Percentiles rank a stretch among this genome's conserved stretches.
These are phyloP conservation scores for Cladosporium sp. DNA, from an alignment of 2,329 filamentous ascomycete genomes.

Conservation along the genomic window DNA sequence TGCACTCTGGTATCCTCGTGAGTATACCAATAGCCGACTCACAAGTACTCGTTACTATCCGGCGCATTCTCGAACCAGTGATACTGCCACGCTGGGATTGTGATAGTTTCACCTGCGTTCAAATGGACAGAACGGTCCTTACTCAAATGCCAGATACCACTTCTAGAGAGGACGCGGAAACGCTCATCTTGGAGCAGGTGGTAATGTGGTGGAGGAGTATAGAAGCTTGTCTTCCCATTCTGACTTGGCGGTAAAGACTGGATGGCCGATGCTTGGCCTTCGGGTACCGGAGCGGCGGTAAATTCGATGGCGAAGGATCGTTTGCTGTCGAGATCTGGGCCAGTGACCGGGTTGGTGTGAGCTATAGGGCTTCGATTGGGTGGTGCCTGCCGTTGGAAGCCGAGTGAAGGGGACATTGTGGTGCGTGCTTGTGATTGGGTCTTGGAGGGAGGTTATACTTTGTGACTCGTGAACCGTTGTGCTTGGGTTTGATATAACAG, in stretches of 20 bases:
- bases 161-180: neutral
- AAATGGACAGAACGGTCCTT: neutral
- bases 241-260: neutral
- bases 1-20: neutral
- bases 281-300: neutral
- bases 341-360: neutral
- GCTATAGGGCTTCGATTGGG: neutral
- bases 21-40: neutral
- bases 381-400: neutral
- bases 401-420: neutral
- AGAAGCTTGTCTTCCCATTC: neutral
- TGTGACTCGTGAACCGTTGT: no score
- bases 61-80: neutral
- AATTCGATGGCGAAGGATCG: neutral
- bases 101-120: neutral
- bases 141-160: neutral
- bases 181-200: neutral
- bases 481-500: no score
- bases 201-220: neutral
- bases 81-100: neutral
- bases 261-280: neutral
- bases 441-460: no score
- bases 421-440: no score
- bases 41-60: neutral
- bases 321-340: neutral